Percentiles rank a stretch among this genome's conserved stretches.
These are phyloP conservation scores for Aspergillus fumigatiaffinis DNA, from an alignment of 2,329 filamentous ascomycete genomes.

Conservation along the genomic window DNA sequence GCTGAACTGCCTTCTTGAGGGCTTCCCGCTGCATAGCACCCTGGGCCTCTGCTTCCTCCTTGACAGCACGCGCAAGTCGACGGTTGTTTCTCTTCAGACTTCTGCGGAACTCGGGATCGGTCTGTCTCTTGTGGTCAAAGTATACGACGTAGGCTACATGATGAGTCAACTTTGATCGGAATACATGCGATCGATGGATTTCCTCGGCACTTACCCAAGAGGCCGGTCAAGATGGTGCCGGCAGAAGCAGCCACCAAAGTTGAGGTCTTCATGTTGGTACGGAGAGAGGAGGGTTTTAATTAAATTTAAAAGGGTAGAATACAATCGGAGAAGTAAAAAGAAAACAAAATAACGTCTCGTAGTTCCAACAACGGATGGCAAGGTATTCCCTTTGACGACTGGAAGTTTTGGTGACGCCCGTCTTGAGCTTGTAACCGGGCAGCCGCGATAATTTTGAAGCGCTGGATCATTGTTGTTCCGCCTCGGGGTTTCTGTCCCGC, in stretches of 20 bases:
- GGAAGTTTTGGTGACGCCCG: conserved; percentile 5
- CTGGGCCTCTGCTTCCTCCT: conserved; percentile 46
- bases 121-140: conserved; percentile 63
- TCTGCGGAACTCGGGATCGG: conserved; percentile 60
- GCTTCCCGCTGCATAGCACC: conserved; percentile 53
- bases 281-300: not conserved
- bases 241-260: conserved; percentile 56
- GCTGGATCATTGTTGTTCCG: conserved; percentile 36
- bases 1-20: conserved; percentile 71
- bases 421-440: conserved; percentile 9
- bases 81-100: conserved; percentile 50
- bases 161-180: not conserved
- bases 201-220: conserved; percentile 44
- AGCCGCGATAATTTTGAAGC: conserved; percentile 28
- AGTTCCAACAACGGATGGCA: not conserved
- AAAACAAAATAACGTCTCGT: not conserved
- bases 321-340: conserved; percentile 2
- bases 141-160: conserved; percentile 59
- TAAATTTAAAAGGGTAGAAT: conserved; percentile 1
- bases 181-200: not conserved
- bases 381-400: not conserved
- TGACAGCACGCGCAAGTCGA: conserved; percentile 43
- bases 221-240: conserved; percentile 56
- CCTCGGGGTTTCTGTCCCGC: conserved; percentile 31
- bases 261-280: conserved; percentile 49